Evolutionary conservation across 2,329 filamentous ascomycete genomes (phyloP).

Genomic region (Calonectria crousiana): DNA sequence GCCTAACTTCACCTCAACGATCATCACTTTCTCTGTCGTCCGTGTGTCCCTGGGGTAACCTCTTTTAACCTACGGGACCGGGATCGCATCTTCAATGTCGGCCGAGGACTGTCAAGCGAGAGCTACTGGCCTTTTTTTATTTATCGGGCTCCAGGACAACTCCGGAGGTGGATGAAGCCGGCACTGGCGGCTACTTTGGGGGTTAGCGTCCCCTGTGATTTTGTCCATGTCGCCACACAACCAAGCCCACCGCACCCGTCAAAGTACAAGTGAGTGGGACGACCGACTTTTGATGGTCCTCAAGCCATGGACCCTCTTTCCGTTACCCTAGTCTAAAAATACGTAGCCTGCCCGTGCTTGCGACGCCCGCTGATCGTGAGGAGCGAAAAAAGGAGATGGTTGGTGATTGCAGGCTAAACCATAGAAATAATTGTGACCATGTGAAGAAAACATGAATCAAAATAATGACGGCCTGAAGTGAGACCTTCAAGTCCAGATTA

Average conservation of each 20-base stretch:
- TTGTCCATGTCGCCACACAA: conserved; percentile 38
- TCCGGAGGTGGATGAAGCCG: conserved; percentile 22
- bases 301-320: conserved; percentile 27
- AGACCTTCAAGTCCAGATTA: conserved; percentile 7
- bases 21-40: neutral
- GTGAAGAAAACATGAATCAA: neutral
- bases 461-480: conserved; percentile 26
- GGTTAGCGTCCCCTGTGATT: conserved; percentile 29
- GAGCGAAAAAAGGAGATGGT: conserved; percentile 28
- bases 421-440: conserved; percentile 15
- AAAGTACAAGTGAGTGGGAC: conserved; percentile 28
- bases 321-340: conserved; percentile 43
- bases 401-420: conserved; percentile 12
- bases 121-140: neutral
- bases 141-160: conserved; percentile 7
- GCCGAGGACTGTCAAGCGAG: conserved; percentile 10
- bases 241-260: conserved; percentile 21
- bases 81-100: conserved; percentile 7
- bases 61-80: neutral
- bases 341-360: conserved; percentile 22
- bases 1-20: neutral
- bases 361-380: conserved; percentile 26
- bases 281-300: conserved; percentile 35
- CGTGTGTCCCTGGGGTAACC: neutral
- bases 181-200: conserved; percentile 30